Evolutionary conservation across 306 rosid genomes (phyloP).

Genomic region (Sphenostylis stenocarpa): DNA sequence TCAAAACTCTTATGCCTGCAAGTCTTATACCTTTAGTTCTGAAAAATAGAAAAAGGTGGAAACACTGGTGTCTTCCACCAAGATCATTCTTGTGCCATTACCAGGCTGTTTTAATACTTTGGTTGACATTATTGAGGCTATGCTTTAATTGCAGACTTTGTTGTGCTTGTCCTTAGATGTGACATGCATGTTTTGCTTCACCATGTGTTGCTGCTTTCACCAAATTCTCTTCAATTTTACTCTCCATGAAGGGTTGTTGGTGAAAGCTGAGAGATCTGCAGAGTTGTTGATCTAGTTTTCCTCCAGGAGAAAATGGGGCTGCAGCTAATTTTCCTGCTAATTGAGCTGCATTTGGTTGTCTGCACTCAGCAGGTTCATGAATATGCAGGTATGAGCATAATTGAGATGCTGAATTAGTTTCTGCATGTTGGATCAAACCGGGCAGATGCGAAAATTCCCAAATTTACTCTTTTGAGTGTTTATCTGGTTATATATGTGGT

Average conservation of each 20-base stretch:
- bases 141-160: conserved; percentile 42
- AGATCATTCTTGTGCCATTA: conserved; percentile 31
- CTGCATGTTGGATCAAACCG: not conserved
- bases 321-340: conserved; percentile 46
- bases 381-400: conserved; percentile 68
- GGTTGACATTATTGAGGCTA: conserved; percentile 50
- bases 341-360: conserved; percentile 50
- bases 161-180: conserved; percentile 38
- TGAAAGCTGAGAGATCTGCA: conserved; percentile 43
- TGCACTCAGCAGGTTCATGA: conserved; percentile 46
- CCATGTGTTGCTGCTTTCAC: conserved; percentile 36
- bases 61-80: conserved; percentile 35
- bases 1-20: conserved; percentile 46
- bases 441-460: not conserved
- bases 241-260: conserved; percentile 31
- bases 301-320: conserved; percentile 51
- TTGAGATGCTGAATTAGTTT: conserved; percentile 26
- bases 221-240: conserved; percentile 31
- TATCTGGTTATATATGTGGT: not conserved
- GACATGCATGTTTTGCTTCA: conserved; percentile 43
- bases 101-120: conserved; percentile 17
- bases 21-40: conserved; percentile 32
- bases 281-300: conserved; percentile 41
- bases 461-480: not conserved
- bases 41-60: conserved; percentile 7